Conservation (phyloP, 345 rosid species). For the Eucalyptus erythrocorys region DNA sequence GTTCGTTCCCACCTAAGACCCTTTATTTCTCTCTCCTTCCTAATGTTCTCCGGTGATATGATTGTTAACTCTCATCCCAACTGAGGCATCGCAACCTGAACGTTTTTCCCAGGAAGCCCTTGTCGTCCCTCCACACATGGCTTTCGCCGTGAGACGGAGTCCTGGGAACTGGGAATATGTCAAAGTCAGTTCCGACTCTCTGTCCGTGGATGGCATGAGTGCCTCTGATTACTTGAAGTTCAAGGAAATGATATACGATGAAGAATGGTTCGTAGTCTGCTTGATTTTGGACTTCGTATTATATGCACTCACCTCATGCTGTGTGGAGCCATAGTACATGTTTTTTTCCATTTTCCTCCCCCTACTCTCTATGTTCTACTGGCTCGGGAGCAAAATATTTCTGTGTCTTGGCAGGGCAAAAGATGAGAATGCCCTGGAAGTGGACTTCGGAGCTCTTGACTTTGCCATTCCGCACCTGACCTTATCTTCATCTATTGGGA, state of each 20-base stretch:
- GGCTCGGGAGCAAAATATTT: background rate
- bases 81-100: background rate
- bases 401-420: constrained; percentile 40
- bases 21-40: background rate
- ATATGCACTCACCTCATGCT: background rate
- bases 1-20: background rate
- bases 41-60: background rate
- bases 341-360: background rate
- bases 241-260: constrained; percentile 67
- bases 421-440: constrained; percentile 69
- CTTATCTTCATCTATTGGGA: constrained; percentile 74
- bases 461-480: constrained; percentile 43
- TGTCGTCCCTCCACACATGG: constrained; percentile 69
- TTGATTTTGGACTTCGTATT: background rate
- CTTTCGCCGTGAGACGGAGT: constrained; percentile 72
- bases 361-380: background rate
- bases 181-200: constrained; percentile 45
- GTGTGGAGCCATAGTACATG: background rate
- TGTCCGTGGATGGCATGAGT: constrained; percentile 41
- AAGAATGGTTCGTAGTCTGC: constrained; percentile 36
- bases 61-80: background rate
- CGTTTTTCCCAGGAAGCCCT: constrained; percentile 73
- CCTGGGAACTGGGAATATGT: constrained; percentile 91
- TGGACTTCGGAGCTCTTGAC: constrained; percentile 73
- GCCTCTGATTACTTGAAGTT: constrained; percentile 56